A percentile compares a stretch with the other conserved stretches of the same genome.
Evolutionary conservation across 768 basidiomycete species (phyloP).

Genomic region (Lyophyllum decastes): DNA sequence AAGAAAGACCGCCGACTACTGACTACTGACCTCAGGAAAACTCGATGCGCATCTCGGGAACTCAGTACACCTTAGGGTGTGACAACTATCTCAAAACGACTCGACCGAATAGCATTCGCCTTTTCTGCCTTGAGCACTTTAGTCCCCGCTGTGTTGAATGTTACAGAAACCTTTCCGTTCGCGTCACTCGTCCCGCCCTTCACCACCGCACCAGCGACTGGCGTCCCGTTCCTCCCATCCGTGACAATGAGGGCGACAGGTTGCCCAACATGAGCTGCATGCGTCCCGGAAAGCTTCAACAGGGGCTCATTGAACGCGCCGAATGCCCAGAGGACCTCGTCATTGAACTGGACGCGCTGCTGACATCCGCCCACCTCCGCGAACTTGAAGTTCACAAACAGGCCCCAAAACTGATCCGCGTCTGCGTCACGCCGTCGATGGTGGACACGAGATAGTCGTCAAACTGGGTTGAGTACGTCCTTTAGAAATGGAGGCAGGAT

Average conservation of each 20-base stretch:
- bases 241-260: constrained; percentile 34
- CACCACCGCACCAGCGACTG: constrained; percentile 36
- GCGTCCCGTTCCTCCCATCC: constrained; percentile 33
- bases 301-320: constrained; percentile 16
- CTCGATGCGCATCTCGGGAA: no score
- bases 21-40: no score
- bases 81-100: constrained; percentile 22
- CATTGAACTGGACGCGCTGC: constrained; percentile 4
- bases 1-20: no score
- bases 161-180: constrained; percentile 28
- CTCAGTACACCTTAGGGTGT: no score
- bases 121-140: constrained; percentile 33
- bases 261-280: constrained; percentile 27
- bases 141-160: constrained; percentile 24
- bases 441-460: constrained; percentile 46
- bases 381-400: constrained; percentile 6
- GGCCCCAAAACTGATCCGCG: constrained; percentile 21
- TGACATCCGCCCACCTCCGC: constrained; percentile 16
- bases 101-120: constrained; percentile 33
- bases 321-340: constrained; percentile 17
- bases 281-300: constrained; percentile 36
- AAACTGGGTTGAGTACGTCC: constrained; percentile 34
- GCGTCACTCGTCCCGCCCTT: constrained; percentile 21
- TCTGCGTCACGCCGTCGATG: constrained; percentile 33
- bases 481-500: constrained; percentile 5